Evolutionary conservation across 2,329 filamentous ascomycete genomes (phyloP), one percentile per base, ranked within the genome.

Genomic region (Phaeosphaeriaceae sp.): DNA sequence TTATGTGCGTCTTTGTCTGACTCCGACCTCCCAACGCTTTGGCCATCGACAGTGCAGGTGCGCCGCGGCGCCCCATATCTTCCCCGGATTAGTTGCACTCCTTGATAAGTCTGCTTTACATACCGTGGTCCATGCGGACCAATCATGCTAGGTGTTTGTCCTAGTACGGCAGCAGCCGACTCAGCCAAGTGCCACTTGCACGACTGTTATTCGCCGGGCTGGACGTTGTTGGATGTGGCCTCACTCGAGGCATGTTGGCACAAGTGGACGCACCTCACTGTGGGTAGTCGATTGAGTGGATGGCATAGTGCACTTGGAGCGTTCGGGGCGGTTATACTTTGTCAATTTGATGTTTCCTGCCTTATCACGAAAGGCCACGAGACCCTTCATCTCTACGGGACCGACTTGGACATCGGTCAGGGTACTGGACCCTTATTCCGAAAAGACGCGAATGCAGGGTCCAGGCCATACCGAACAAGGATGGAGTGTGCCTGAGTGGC

Each of bases 61-160:
- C 46, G 53, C 66, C 61, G 60, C 31, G 66, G 47, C 48, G 50
- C 46, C 41, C 48, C 63, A 62, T 56, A 57, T 64, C 58, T 54
- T 54, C 65, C 66, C 70, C 66, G 62, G 68, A 68, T 69, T 67
- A 71, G 68, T 64, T 67, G 63, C 59, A 65, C 42, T 45, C 57
- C 53, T 56, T 65, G 63, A 71, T 71, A 69, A 66, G 61, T 60
- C 61, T 56, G 60, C 62, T 60, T 57, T 59, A 62, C 53, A 54
- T 60, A 62, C 68, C 56, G 56, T 62, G 54, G 53, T 61, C 61
- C 57, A 65, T 61, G 57, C 55, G 53, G 60, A 22, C 56, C 50
- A 58, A 45, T 56, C 31, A 40, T 40, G 47, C 41, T 27, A 45
- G 33, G 24, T 51, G 25, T 21, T 46, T 33, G 47, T 40, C 40